Percentiles rank a stretch among this genome's conserved stretches.
These are phyloP conservation scores for Carallia brachiata DNA, from an alignment of 345 rosid species.

Conservation along the genomic window DNA sequence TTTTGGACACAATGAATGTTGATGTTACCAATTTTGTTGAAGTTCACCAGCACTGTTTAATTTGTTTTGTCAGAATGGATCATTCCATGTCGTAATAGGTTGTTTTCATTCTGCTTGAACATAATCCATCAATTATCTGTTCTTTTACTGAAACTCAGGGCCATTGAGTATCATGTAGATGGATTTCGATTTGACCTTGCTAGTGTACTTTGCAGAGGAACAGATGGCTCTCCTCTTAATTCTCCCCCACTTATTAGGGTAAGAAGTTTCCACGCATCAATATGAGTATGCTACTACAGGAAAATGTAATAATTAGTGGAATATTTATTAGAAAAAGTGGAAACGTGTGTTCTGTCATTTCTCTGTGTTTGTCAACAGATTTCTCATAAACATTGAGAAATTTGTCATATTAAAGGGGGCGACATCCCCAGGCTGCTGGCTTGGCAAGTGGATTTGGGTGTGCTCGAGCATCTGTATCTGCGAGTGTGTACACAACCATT, in stretches of 20 bases:
- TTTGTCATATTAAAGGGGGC: no score
- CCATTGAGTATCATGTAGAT: constrained; percentile 79
- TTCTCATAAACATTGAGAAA: no score
- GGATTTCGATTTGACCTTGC: constrained; percentile 97
- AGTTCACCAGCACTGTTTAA: neutral
- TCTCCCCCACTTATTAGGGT: constrained; percentile 86
- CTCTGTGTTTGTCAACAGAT: no score
- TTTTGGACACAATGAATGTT: neutral
- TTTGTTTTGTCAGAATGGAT: neutral
- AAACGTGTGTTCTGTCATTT: no score
- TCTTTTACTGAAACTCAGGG: constrained; percentile 45
- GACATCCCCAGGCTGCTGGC: no score
- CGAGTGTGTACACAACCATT: no score
- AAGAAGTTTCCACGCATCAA: constrained; percentile 22
- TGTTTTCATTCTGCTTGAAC: neutral
- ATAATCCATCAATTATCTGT: neutral
- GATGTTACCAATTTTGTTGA: neutral
- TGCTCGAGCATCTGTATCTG: no score
- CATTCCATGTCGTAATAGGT: neutral
- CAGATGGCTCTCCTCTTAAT: constrained; percentile 81
- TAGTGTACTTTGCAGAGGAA: constrained; percentile 89
- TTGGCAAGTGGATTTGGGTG: no score
- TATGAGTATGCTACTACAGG: neutral
- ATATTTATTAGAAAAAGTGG: no score
- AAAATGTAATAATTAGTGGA: no score